phyloP scores from a whole-genome alignment of 2,329 filamentous ascomycete species.

The Calonectria multiphialidica region DNA sequence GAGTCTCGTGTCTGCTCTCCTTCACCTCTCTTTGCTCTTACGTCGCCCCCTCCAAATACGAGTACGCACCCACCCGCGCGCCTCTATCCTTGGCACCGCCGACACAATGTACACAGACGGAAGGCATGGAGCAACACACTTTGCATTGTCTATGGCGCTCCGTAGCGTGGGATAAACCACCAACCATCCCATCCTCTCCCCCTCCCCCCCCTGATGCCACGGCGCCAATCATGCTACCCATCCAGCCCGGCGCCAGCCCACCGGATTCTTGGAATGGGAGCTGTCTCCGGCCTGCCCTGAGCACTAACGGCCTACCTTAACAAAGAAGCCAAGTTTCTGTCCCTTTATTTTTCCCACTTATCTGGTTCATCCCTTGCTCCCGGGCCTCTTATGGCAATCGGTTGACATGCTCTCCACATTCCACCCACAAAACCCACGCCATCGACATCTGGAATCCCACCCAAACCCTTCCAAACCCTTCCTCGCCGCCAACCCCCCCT shows the following conservation, averaged over 20 bases:
- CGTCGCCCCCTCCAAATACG: slow-evolving; percentile 11
- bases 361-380: neutral
- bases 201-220: neutral
- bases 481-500: neutral
- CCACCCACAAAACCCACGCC: neutral
- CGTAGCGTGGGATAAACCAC: neutral
- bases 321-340: slow-evolving; percentile 38
- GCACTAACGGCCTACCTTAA: neutral
- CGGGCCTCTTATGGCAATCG: neutral
- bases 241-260: neutral
- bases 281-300: slow-evolving; percentile 32
- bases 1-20: neutral
- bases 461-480: neutral
- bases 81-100: slow-evolving; percentile 11
- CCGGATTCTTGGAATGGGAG: slow-evolving; percentile 38
- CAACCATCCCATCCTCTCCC: neutral
- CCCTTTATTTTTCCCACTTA: neutral
- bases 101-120: neutral
- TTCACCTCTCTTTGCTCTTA: neutral
- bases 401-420: slow-evolving; percentile 4
- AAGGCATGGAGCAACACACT: neutral
- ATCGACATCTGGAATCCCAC: slow-evolving; percentile 8
- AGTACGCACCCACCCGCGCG: slow-evolving; percentile 16
- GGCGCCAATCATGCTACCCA: neutral
- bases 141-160: neutral